Evolutionary conservation across 805 yeast species (phyloP), one percentile per base, ranked within the genome.

Genomic region (Monosporozyma unispora): DNA sequence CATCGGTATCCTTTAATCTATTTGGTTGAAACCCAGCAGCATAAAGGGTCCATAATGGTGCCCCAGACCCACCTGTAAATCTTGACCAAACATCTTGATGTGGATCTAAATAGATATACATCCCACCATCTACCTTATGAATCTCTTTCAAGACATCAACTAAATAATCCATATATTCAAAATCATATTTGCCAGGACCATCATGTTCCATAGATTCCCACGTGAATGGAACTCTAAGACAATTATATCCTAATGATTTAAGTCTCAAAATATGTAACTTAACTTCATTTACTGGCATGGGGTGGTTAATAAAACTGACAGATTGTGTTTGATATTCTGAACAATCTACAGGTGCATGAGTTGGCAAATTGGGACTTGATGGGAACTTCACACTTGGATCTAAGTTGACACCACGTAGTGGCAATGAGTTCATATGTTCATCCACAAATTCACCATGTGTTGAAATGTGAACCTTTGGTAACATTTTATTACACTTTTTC

Each of bases 1-100:
- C 95, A 51, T 84, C 87, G 4, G 93, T 86, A 2, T 56, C 72
- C 1, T 75, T 66, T 58, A 93, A 87, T n/a, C 77, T 66, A n/a
- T 63, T 70, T 0, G 96, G 96, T 49, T 90, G 79, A 45, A 90
- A 68, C 0, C 96, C 96, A 2, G 91, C 95, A 22, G 93, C 90
- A 60, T 85, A 82, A 3, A 89, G 63, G 0, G 97, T 89, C 97
- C 97, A 90, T 59, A 87, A 59, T 0, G 97, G 97, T 3, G 96
- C 96, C 18, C 97, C 97, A 44, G 87, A 81, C 2, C 97, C 97
- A 4, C 96, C 96, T 10, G 81, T 72, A 61, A 75, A 86, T 45
- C 96, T 76, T 1, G 93, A 82, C 97, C 97, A 90, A 11, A 83
- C 95, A 63, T 90, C 97, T 64, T 90, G 97, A 63, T 90, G 97